A percentile compares a stretch with the other conserved stretches of the same genome.
Evolutionary conservation across 1,284 basidiomycete species (phyloP).

Genomic region (Pterulicium gracile): DNA sequence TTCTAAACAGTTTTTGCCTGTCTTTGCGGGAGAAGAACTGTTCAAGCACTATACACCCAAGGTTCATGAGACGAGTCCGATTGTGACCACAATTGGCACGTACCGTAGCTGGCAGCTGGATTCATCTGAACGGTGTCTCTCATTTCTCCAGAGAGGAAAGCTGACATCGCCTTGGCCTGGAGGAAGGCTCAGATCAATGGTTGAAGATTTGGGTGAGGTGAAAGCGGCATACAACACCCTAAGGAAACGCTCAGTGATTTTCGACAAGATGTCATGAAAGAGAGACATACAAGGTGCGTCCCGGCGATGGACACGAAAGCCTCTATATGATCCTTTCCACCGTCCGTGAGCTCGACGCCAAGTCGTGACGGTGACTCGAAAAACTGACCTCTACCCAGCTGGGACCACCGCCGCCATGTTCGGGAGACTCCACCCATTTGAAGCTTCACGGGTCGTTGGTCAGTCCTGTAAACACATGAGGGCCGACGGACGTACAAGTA

Average conservation of each 20-base stretch:
- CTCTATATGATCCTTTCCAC: conserved; percentile 1
- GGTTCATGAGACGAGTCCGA: background rate
- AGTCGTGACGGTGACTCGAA: background rate
- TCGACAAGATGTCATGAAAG: conserved; percentile 1
- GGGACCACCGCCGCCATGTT: conserved; percentile 78
- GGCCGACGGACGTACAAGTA: conserved; percentile 44
- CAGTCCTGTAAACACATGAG: too few species aligned
- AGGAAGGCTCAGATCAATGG: conserved; percentile 3
- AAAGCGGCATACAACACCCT: conserved; percentile 61
- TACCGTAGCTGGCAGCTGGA: conserved; percentile 76
- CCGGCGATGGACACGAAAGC: conserved; percentile 58
- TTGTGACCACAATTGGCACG: conserved; percentile 8
- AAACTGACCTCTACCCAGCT: conserved; percentile 80
- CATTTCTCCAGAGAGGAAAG: conserved; percentile 92
- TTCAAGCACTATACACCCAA: conserved; percentile 47
- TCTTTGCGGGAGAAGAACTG: conserved; percentile 88
- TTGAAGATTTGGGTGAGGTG: background rate
- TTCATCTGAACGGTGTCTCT: conserved; percentile 91
- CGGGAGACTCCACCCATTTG: conserved; percentile 93
- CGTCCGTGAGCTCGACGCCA: background rate
- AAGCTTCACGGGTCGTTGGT: conserved; percentile 39
- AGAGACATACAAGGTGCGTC: conserved; percentile 61
- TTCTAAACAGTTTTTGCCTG: conserved; percentile 84
- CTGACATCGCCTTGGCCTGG: conserved; percentile 90
- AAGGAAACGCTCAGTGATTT: conserved; percentile 7